Evolutionary conservation across 139 green algal genomes (phyloP).

Genomic region (Chlamydomonas eustigma): DNA sequence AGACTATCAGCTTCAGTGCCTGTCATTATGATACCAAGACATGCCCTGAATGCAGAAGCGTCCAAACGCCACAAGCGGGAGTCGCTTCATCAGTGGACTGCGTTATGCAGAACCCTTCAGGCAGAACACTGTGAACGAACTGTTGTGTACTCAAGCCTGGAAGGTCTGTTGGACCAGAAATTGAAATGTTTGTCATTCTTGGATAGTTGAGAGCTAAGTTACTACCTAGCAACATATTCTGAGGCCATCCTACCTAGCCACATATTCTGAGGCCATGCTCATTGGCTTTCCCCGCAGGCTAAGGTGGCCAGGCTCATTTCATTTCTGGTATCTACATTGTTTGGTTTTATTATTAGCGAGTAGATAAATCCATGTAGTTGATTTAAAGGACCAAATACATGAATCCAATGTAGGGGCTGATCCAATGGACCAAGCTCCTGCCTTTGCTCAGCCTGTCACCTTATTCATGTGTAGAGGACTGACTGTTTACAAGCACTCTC

Average conservation of each 20-base stretch:
- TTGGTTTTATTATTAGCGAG: not conserved
- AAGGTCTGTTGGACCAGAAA: not conserved
- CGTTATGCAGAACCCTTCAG: not conserved
- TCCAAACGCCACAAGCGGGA: no score
- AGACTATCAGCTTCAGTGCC: not conserved
- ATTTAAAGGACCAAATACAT: not conserved
- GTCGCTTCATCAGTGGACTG: not conserved
- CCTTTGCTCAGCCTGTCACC: not conserved
- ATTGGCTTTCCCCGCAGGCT: not conserved
- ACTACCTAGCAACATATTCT: no score
- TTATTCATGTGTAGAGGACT: not conserved
- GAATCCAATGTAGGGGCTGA: not conserved
- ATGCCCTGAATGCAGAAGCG: constrained; percentile 9
- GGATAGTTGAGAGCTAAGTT: not conserved
- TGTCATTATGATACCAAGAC: not conserved
- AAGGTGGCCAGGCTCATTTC: no score
- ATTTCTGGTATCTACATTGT: no score
- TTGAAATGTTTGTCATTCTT: not conserved
- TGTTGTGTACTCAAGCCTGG: not conserved
- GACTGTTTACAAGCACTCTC: not conserved
- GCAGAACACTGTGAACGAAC: constrained; percentile 4
- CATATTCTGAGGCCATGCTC: not conserved
- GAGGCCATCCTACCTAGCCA: not conserved
- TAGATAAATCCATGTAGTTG: not conserved
- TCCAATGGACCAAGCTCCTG: not conserved